Evolutionary conservation across 2,329 filamentous ascomycete species (phyloP), one percentile per base, ranked within the genome.

Genomic region (Myriosclerotinia scirpicola): DNA sequence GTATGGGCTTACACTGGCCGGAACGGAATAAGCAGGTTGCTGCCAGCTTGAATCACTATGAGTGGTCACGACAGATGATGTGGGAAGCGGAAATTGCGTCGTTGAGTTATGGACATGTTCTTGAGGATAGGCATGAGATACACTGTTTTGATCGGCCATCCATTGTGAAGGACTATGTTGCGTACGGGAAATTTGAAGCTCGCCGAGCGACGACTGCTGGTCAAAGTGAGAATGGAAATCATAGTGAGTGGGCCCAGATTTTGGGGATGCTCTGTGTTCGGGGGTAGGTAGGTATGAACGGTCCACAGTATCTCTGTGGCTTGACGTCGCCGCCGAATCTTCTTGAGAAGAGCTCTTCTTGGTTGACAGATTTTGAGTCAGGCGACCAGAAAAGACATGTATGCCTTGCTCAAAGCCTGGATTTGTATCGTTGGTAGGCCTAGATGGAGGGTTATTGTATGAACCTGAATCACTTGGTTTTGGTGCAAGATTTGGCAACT

Each of bases 221-320:
- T 48, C 58, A 61, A 61, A 46, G 2, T 73, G 65, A 55, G 71
- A 69, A 48, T 74, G 55, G 46, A 74, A 74, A 50, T 73, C 71
- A 67, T 74, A 74, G 30, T 74, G 71, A 59, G 67, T 65, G n/a
- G 65, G 62, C 48, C 64, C 53, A 22, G 58, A 58, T 20, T 54
- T 64, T 17, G 64, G 55, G 20, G 53, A 50, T 14, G 58, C 61
- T 22, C 44, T 66, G 9, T 63, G 52, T 40, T 53, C 66, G 30
- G 68, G 64, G 26, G 68, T 69, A 14, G 71, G 70, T 46, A 71
- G 20, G 15, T 70, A 69, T 56, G 71, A 71, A 9, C 54, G 68
- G 42, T 72, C 71, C 8, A 72, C 62, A 7, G 68, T 59, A 59
- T 65, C 62, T 67, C 52, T 72, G 69, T 34, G 44, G 20, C 14